Conservation (phyloP, 495 filamentous ascomycete genomes). For the Daldinia bambusicola region DNA sequence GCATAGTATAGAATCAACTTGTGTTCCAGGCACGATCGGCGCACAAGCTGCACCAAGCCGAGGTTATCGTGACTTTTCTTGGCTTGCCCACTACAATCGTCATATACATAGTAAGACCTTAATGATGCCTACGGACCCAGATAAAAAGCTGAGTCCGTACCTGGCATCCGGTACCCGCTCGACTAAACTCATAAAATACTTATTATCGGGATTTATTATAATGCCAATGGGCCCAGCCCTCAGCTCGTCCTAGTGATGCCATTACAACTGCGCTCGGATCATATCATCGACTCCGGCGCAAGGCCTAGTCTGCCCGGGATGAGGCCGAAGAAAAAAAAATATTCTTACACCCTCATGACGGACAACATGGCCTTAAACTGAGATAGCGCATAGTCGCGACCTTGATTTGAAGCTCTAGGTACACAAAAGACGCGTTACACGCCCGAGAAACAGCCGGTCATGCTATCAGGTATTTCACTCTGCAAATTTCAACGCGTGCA, state of each 20-base stretch:
- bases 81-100: neutral
- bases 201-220: neutral
- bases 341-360: constrained; percentile 7
- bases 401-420: neutral
- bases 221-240: neutral
- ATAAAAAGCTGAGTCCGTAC: neutral
- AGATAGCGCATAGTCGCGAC: neutral
- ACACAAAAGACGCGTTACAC: neutral
- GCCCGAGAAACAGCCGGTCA: constrained; percentile 30
- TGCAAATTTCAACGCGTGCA: constrained; percentile 2
- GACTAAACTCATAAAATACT: neutral
- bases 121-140: neutral
- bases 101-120: constrained; percentile 1
- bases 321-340: constrained; percentile 21
- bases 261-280: constrained; percentile 2
- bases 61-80: neutral
- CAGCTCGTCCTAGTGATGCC: constrained; percentile 1
- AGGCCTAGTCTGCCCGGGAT: constrained; percentile 23
- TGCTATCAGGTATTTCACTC: constrained; percentile 5
- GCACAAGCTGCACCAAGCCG: neutral
- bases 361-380: neutral
- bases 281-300: neutral
- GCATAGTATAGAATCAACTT: neutral
- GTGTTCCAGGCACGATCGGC: neutral
- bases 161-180: neutral